Conservation (phyloP, 116 monocot genomes). For the Zostera marina region DNA sequence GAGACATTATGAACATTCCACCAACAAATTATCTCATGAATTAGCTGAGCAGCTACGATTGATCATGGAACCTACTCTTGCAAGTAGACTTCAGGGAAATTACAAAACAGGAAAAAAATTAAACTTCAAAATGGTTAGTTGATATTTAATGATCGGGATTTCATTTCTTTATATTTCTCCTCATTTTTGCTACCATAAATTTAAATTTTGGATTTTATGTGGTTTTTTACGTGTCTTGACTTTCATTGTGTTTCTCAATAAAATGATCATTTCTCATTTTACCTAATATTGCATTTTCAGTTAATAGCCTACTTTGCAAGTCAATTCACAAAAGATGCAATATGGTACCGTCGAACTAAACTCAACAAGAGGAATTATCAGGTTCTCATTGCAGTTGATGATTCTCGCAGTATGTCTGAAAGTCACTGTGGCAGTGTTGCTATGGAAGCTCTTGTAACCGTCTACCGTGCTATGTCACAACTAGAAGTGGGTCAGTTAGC, state of each 20-base stretch:
- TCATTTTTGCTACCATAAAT: background rate
- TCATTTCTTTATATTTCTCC: background rate
- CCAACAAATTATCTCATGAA: constrained; percentile 62
- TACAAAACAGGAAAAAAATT: constrained; percentile 91
- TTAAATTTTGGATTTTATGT: too few relatives aligned
- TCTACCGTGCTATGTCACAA: constrained; percentile 90
- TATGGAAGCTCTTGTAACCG: constrained; percentile 62
- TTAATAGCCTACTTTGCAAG: constrained; percentile 94
- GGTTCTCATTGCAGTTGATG: constrained; percentile 82
- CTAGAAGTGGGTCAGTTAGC: constrained; percentile 90
- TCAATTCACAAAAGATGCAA: constrained; percentile 79
- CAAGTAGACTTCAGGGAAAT: constrained; percentile 93
- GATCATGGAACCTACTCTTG: constrained; percentile 84
- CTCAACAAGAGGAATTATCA: constrained; percentile 95
- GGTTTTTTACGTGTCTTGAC: too few relatives aligned
- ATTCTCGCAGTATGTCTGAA: constrained; percentile 93
- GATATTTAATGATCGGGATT: too few relatives aligned
- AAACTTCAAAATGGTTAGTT: constrained; percentile 84
- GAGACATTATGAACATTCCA: constrained; percentile 56
- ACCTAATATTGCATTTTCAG: constrained; percentile 12
- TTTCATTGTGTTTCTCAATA: background rate
- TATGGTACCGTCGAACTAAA: constrained; percentile 80
- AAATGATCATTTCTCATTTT: background rate
- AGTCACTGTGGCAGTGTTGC: constrained; percentile 54
- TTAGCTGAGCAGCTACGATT: constrained; percentile 81